Evolutionary conservation across 352 stramenopile genomes (phyloP), one percentile per base, ranked within the genome.

Genomic region (Pythium coloratum): DNA sequence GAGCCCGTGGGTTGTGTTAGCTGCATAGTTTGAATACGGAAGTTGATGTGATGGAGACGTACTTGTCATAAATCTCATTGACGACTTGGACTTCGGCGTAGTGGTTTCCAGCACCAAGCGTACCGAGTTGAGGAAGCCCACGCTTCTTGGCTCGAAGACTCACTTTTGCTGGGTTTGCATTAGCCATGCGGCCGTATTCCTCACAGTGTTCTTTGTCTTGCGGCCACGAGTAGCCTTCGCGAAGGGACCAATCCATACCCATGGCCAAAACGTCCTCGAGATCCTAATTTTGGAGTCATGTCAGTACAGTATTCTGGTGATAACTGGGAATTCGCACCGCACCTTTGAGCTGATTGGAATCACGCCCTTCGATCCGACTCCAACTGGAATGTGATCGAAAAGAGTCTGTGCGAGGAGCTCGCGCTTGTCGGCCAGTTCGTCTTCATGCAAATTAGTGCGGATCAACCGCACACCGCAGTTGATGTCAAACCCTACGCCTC

Each of bases 51-150:
- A 4, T 50, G 13, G 18, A 86, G 20, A 84, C 84, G 13, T 62
- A 57, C 55, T 75, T 50, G 73, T 97, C 80, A 64, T 83, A 90
- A 36, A 97, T 88, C 66, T 96, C 86, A 47, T 96, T 86, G 14
- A 97, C 86, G 20, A 95, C 75, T 65, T 97, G 89, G 55, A 95
- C 90, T 67, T 97, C 89, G 32, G 77, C 80, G 64, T 96, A 96
- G 72, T 97, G 90, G 73, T 97, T 97, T 1, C 90, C 90, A 2
- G 79, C 85, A 13, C 90, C 90, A 24, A 97, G 73, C 8, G 90
- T 96, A 16, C 88, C 90, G 40, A 97, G 60, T 73, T 97, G 90
- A 18, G 87, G 87, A 30, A 94, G 58, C 1, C 86, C 86, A 36
- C 88, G 68, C 65, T 92, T 89, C 64, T 95, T 94, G 3, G 86